Conservation (phyloP, 1,284 basidiomycete species). For the Cutaneotrichosporon sp. region DNA sequence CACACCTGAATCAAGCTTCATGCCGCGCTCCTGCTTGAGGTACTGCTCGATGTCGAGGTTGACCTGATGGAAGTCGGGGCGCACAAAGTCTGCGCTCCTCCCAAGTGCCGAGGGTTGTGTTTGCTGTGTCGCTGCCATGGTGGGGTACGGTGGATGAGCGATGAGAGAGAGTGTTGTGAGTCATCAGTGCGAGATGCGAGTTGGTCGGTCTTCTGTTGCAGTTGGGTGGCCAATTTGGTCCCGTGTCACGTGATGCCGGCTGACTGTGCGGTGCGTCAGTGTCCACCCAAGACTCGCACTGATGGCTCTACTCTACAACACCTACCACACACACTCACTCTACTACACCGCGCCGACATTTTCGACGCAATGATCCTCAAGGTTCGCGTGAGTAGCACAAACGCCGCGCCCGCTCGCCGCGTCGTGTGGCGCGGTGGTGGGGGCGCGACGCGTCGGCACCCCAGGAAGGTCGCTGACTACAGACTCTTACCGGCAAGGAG, state of each 20-base stretch:
- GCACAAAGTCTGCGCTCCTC: slow-evolving; percentile 64
- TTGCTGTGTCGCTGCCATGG: slow-evolving; percentile 19
- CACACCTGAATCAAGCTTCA: slow-evolving; percentile 90
- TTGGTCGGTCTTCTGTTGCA: not conserved
- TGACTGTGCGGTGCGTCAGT: not conserved
- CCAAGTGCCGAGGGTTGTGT: slow-evolving; percentile 31
- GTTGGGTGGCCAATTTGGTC: slow-evolving; percentile 9
- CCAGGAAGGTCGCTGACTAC: slow-evolving; percentile 20
- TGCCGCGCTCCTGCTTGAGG: slow-evolving; percentile 77
- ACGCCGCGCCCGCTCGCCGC: no score
- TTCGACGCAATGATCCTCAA: slow-evolving; percentile 49
- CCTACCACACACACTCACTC: not conserved
- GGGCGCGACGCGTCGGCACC: slow-evolving; percentile 26
- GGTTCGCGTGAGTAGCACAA: slow-evolving; percentile 52
- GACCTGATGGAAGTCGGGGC: slow-evolving; percentile 91
- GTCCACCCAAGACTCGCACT: not conserved
- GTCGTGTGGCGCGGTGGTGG: no score
- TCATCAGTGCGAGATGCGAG: no score
- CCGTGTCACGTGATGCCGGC: not conserved
- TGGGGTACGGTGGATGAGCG: no score
- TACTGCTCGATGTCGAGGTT: slow-evolving; percentile 81
- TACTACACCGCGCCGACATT: not conserved
- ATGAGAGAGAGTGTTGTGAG: not conserved
- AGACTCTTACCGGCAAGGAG: slow-evolving; percentile 50
- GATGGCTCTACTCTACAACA: not conserved